Evolutionary conservation across 2,329 filamentous ascomycete species (phyloP).

Genomic region (Xylariaceae sp.): DNA sequence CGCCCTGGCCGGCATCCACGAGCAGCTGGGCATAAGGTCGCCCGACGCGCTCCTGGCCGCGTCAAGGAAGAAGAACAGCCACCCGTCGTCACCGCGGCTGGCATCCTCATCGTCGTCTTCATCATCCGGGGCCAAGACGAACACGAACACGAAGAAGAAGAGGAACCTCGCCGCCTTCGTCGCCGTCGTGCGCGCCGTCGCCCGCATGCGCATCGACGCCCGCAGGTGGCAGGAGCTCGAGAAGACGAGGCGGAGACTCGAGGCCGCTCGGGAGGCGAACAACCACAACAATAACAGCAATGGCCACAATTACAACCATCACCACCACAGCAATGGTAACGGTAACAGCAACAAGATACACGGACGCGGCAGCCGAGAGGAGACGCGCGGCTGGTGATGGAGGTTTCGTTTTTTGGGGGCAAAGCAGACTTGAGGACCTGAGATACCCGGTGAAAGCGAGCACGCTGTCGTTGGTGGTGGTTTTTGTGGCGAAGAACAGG

Average conservation of each 20-base stretch:
- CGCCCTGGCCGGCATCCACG: conserved; percentile 77
- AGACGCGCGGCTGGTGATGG: too few relatives aligned
- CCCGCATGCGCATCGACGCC: conserved; percentile 41
- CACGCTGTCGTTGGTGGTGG: too few relatives aligned
- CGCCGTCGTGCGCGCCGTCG: conserved; percentile 43
- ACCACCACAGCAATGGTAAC: too few relatives aligned
- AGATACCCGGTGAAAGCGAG: too few relatives aligned
- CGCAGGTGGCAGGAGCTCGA: conserved; percentile 45
- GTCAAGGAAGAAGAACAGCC: conserved; percentile 18
- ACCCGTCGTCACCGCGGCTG: conserved; percentile 2
- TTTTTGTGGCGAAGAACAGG: too few relatives aligned
- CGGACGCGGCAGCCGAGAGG: too few relatives aligned
- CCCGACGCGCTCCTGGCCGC: conserved; percentile 23
- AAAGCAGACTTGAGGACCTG: too few relatives aligned
- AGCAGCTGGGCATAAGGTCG: conserved; percentile 37
- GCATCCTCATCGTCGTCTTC: not conserved
- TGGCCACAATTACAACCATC: too few relatives aligned
- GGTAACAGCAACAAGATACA: too few relatives aligned
- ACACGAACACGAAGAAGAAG: conserved; percentile 6
- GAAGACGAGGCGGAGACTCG: conserved; percentile 38
- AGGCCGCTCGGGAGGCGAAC: conserved; percentile 35
- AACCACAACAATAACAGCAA: conserved; percentile 1
- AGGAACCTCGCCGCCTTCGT: conserved; percentile 37
- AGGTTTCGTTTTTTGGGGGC: too few relatives aligned
- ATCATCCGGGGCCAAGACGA: conserved; percentile 4